These are phyloP conservation scores for Picea abies DNA, from an alignment of 83 land plant species.

Conservation along the genomic window DNA sequence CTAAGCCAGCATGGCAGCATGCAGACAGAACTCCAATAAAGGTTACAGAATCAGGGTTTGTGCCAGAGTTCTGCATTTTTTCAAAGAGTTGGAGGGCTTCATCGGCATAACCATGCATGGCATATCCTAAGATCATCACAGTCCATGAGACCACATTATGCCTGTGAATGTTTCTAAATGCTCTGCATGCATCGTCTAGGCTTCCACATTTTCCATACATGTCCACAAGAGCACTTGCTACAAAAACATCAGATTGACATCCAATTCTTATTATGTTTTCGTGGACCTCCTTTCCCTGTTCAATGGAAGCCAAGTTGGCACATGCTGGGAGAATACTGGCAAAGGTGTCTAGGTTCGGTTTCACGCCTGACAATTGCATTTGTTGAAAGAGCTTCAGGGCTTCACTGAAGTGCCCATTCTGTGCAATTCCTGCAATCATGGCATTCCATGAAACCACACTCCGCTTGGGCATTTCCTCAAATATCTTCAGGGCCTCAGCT, in stretches of 20 bases:
- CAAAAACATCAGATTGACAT: not conserved
- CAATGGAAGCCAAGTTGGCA: slow-evolving; percentile 1
- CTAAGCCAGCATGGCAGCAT: not conserved
- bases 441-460: slow-evolving; percentile 29
- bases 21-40: not conserved
- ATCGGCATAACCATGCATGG: not conserved
- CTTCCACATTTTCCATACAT: slow-evolving; percentile 22
- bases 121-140: not conserved
- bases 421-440: slow-evolving; percentile 19
- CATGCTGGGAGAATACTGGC: slow-evolving; percentile 21
- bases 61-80: not conserved
- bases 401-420: slow-evolving; percentile 7
- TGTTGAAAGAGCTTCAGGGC: slow-evolving; percentile 16
- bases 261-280: not conserved
- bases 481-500: not conserved
- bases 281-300: slow-evolving; percentile 8
- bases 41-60: not conserved
- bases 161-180: not conserved
- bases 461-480: slow-evolving; percentile 20
- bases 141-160: slow-evolving; percentile 1
- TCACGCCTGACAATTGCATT: not conserved
- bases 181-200: not conserved
- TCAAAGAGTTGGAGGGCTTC: not conserved
- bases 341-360: slow-evolving; percentile 29
- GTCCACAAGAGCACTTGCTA: slow-evolving; percentile 16